Evolutionary conservation across 352 stramenopile genomes (phyloP), one percentile per base, ranked within the genome.

Genomic region (Lagenidium giganteum): DNA sequence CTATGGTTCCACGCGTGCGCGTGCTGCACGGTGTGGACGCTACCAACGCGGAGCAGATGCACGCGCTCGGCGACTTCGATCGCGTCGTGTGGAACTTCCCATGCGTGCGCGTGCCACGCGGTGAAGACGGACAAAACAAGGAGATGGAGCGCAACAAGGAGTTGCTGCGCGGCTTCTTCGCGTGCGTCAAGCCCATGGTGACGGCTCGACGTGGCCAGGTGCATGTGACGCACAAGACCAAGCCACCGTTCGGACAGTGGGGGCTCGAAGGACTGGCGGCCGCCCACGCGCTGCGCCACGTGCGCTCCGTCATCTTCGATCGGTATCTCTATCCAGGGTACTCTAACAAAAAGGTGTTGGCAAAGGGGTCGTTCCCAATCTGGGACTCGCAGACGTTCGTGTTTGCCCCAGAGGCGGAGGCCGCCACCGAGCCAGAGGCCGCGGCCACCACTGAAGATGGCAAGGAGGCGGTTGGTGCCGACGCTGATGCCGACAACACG

Each of bases 51-150:
- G 46, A 75, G 36, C 92, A 95, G 35, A 72, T 98, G 47, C 48
- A 67, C n/a, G 32, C 30, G n/a, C 42, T 83, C 7, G 67, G 66
- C 2, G 54, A 49, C 21, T 98, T 97, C 60, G 82, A 98, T 59
- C 71, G 87, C 51, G 84, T 99, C 33, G 71, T 97, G 24, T 99
- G 93, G 91, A 98, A 98, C 64, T 98, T 98, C 55, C 93, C 94
- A 18, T 98, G 95, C 48, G 88, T 96, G 6, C 86, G 83, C 23
- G 87, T 95, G 33, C 70, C 62, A 0, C 71, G 67, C 9, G 93
- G 95, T 37, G 71, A 96, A 61, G 95, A 98, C 73, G 95, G 93
- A n/a, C 95, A 99, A 70, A 98, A 97, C 62, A 44, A 93, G 26
- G 91, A 94, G 54, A 97, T 98, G 86, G 92, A 98, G 54, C 43